A percentile compares a stretch with the other conserved stretches of the same genome.
These are phyloP conservation scores for Phyllosticta citribraziliensis DNA, from an alignment of 2,329 filamentous ascomycete genomes.

Conservation along the genomic window DNA sequence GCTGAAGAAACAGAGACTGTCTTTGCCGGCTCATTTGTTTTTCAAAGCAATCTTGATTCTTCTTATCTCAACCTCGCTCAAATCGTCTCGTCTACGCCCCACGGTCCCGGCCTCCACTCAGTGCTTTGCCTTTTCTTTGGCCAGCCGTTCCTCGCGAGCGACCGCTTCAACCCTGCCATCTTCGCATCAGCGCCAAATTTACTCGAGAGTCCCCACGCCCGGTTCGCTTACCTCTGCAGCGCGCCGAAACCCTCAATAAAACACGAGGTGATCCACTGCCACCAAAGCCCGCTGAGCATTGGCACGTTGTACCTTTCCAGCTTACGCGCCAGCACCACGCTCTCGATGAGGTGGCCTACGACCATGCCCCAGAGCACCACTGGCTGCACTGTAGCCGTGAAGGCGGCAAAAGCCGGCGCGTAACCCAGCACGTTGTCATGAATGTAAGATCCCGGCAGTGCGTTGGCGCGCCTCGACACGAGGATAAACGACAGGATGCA, in stretches of 20 bases:
- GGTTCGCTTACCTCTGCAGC: conserved; percentile 28
- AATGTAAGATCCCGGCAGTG: conserved; percentile 23
- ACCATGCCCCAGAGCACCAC: conserved; percentile 51
- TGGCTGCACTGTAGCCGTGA: conserved; percentile 51
- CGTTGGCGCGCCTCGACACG: conserved; percentile 21
- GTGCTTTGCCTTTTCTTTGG: conserved; percentile 31
- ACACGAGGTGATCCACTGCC: conserved; percentile 42
- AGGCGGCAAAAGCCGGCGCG: conserved; percentile 49
- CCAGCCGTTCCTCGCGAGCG: conserved; percentile 15
- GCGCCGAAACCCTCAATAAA: conserved; percentile 45
- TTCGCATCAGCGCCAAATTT: not conserved
- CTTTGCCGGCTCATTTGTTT: not conserved
- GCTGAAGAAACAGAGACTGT: not conserved
- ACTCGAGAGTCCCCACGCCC: not conserved
- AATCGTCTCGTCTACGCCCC: no score
- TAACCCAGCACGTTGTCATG: conserved; percentile 32
- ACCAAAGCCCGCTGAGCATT: conserved; percentile 40
- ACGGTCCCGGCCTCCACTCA: conserved; percentile 13
- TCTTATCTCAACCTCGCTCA: not conserved
- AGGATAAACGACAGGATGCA: conserved; percentile 23
- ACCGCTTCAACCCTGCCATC: conserved; percentile 7
- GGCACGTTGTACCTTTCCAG: conserved; percentile 45
- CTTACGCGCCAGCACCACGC: conserved; percentile 37
- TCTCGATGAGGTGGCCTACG: conserved; percentile 56
- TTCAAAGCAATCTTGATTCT: not conserved